Evolutionary conservation across 345 rosid species (phyloP).

Genomic region (Cardamine chenopodiifolia): DNA sequence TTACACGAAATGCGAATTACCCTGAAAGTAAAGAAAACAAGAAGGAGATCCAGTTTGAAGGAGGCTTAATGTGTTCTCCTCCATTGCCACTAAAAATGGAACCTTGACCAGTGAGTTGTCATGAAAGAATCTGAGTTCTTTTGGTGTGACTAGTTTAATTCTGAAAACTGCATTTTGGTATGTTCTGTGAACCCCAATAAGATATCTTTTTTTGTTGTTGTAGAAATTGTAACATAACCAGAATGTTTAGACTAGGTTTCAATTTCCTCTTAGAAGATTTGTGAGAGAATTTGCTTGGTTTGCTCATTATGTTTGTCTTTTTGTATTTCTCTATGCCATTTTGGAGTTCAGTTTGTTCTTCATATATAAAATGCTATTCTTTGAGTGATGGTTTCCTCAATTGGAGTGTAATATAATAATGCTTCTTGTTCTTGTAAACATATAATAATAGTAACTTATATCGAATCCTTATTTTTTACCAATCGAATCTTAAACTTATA

Average conservation of each 20-base stretch:
- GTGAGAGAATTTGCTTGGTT: conserved; percentile 11
- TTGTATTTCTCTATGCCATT: neutral
- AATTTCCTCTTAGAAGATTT: neutral
- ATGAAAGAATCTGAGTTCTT: conserved; percentile 15
- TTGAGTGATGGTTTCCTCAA: neutral
- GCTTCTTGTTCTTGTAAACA: neutral
- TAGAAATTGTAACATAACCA: conserved; percentile 27
- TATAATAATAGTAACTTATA: neutral
- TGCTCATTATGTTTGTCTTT: neutral
- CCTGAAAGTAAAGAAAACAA: conserved; percentile 24
- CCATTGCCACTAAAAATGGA: conserved; percentile 79
- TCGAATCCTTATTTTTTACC: conserved; percentile 8
- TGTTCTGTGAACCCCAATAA: conserved; percentile 8
- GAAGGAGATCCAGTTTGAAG: conserved; percentile 35
- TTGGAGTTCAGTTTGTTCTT: neutral
- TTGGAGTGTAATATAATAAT: conserved; percentile 2
- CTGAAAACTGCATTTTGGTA: conserved; percentile 2
- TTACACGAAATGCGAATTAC: conserved; percentile 9
- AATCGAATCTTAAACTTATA: neutral
- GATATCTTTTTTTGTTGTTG: neutral
- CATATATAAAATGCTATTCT: conserved; percentile 2
- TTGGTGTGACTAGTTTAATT: conserved; percentile 13
- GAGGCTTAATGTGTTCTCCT: conserved; percentile 54
- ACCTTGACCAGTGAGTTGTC: conserved; percentile 43
- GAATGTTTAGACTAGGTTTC: conserved; percentile 24